phyloP scores from a whole-genome alignment of 2,329 filamentous ascomycete genomes.

The Aspergillus floridensis region DNA sequence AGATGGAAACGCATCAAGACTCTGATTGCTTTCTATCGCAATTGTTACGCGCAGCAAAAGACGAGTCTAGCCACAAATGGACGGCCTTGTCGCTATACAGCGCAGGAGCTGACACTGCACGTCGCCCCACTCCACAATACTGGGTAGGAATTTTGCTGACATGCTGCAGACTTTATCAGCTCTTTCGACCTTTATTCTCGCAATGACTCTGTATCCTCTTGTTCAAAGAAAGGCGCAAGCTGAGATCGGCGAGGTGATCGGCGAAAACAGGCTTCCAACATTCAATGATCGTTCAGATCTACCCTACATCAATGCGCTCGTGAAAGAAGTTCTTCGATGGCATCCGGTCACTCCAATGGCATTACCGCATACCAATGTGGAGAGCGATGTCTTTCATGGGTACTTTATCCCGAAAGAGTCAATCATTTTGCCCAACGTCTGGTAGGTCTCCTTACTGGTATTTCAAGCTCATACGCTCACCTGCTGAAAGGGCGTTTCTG shows the following conservation, averaged over 20 bases:
- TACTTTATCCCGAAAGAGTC: conserved; percentile 10
- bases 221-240: conserved; percentile 10
- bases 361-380: conserved; percentile 1
- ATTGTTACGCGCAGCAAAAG: conserved; percentile 24
- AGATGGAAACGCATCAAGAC: conserved; percentile 33
- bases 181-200: conserved; percentile 12
- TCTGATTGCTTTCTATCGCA: conserved; percentile 43
- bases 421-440: conserved; percentile 12
- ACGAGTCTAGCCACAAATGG: conserved; percentile 9
- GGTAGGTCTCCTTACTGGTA: neutral
- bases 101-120: conserved; percentile 14
- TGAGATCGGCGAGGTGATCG: conserved; percentile 8
- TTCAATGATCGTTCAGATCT: conserved; percentile 2
- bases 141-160: neutral
- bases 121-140: neutral
- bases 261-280: neutral
- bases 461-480: neutral
- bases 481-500: neutral
- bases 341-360: conserved; percentile 11
- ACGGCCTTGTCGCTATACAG: conserved; percentile 3
- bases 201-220: conserved; percentile 7
- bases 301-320: conserved; percentile 11
- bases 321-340: conserved; percentile 13
- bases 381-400: conserved; percentile 7
- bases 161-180: conserved; percentile 9